Conservation (phyloP, 768 basidiomycete species). For the Tricholoma flavovirens region DNA sequence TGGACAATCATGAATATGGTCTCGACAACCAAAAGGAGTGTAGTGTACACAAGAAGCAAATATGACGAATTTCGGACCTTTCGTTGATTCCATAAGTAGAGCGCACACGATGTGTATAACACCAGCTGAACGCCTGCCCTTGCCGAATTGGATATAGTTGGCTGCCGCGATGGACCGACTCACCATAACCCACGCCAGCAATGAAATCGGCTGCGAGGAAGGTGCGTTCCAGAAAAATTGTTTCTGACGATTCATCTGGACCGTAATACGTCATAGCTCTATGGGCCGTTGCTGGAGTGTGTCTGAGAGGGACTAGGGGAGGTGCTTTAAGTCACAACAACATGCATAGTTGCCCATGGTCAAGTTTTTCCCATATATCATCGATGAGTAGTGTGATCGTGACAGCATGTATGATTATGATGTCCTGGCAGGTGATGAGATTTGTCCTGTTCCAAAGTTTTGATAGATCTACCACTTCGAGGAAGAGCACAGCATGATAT, state of each 20-base stretch:
- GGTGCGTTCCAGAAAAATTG: slow-evolving; percentile 33
- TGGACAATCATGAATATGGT: slow-evolving; percentile 34
- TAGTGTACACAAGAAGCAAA: slow-evolving; percentile 34
- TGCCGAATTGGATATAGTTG: not conserved
- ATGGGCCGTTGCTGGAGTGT: no score
- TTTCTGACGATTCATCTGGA: slow-evolving; percentile 26
- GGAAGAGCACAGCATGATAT: no score
- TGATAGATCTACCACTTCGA: no score
- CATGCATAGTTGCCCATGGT: no score
- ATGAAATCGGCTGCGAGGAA: slow-evolving; percentile 40
- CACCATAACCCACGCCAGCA: slow-evolving; percentile 36
- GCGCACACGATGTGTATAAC: slow-evolving; percentile 29
- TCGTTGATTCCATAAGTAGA: slow-evolving; percentile 33
- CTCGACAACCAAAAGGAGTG: slow-evolving; percentile 30
- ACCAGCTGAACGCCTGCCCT: slow-evolving; percentile 33
- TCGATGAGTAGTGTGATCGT: no score
- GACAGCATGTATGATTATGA: no score
- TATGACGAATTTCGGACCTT: slow-evolving; percentile 17
- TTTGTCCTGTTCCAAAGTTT: no score
- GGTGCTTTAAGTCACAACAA: no score
- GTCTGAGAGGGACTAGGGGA: no score
- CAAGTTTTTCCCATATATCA: no score
- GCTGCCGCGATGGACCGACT: not conserved
- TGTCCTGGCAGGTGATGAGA: no score
- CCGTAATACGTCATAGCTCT: slow-evolving; percentile 20